Conservation (phyloP, 2,329 filamentous ascomycete genomes). For the Neofusicoccum laricinum region DNA sequence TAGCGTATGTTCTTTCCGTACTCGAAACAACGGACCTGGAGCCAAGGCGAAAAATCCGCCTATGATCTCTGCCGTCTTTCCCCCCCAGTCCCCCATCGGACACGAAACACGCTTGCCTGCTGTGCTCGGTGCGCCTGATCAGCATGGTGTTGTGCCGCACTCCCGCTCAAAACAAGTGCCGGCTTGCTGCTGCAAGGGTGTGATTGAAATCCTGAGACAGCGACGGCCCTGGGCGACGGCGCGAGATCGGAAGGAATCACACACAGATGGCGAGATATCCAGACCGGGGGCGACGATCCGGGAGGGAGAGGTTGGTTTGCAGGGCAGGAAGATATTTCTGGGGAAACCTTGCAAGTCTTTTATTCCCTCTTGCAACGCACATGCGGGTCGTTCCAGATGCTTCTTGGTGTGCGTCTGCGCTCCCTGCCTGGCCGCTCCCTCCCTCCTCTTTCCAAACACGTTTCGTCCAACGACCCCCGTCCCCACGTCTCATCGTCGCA, state of each 20-base stretch:
- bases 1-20: not conserved
- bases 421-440: not conserved
- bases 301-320: not conserved
- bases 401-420: not conserved
- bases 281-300: not conserved
- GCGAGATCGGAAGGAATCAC: not conserved
- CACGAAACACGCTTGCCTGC: not conserved
- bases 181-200: not conserved
- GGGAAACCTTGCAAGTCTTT: not conserved
- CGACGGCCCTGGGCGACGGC: not conserved
- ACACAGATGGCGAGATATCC: not conserved
- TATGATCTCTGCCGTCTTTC: not conserved
- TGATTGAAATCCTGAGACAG: constrained; percentile 2
- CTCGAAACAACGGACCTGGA: not conserved
- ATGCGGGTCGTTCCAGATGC: not conserved
- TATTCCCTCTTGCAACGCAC: not conserved
- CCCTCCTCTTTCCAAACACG: not conserved
- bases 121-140: not conserved
- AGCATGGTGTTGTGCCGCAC: not conserved
- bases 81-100: not conserved
- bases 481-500: not conserved
- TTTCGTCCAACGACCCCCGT: not conserved
- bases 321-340: not conserved
- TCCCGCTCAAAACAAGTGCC: not conserved
- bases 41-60: not conserved